phyloP scores from a whole-genome alignment of 169 alveolate genomes.

The Plasmodium blacklocki region DNA sequence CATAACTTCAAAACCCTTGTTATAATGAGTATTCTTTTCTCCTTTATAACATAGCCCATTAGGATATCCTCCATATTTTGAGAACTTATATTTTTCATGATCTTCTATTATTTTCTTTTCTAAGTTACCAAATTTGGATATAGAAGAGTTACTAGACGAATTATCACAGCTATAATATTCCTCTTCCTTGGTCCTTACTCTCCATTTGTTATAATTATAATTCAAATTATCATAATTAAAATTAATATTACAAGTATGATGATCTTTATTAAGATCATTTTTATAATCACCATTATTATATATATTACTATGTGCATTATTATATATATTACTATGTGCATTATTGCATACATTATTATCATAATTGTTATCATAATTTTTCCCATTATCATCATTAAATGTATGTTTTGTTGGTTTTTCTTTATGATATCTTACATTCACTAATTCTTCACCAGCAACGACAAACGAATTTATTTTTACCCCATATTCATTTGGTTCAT shows the following conservation, averaged over 20 bases:
- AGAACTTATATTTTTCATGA: neutral
- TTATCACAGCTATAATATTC: slow-evolving; percentile 34
- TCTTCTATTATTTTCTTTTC: slow-evolving; percentile 8
- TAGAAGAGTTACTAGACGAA: slow-evolving; percentile 6
- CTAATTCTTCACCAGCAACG: slow-evolving; percentile 67
- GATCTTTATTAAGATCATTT: neutral
- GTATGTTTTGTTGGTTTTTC: neutral
- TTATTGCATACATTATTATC: neutral
- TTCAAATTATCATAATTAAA: neutral
- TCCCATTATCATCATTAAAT: neutral
- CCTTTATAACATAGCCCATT: neutral
- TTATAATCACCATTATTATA: neutral
- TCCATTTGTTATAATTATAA: slow-evolving; percentile 13
- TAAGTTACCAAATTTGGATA: slow-evolving; percentile 18
- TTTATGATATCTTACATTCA: neutral
- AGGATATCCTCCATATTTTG: slow-evolving; percentile 8
- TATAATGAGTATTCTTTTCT: neutral
- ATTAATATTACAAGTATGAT: neutral
- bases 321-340: neutral
- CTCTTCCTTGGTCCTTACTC: slow-evolving; percentile 14
- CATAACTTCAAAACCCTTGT: slow-evolving; percentile 1
- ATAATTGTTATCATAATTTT: neutral
- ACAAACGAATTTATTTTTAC: slow-evolving; percentile 73
- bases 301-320: neutral
- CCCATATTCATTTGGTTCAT: slow-evolving; percentile 1